Conservation (phyloP, 305 asterid species). For the Fraxinus latifolia region DNA sequence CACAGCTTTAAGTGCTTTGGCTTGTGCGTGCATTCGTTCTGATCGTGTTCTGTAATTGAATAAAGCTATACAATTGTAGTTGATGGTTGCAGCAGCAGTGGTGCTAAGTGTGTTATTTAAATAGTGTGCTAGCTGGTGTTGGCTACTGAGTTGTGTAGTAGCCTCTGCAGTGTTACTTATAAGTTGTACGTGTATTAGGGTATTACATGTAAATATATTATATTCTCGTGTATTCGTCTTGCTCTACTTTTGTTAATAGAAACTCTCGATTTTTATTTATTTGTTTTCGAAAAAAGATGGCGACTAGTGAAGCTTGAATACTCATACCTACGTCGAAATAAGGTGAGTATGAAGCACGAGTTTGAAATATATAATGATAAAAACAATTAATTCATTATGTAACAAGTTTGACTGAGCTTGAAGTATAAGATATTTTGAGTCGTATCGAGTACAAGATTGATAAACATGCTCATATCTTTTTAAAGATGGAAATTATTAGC, state of each 20-base stretch:
- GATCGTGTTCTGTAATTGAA: neutral
- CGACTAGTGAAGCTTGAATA: neutral
- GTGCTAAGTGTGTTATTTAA: neutral
- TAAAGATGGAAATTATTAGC: too few relatives aligned
- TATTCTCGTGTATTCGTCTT: neutral
- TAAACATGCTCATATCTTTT: too few relatives aligned
- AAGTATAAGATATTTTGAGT: too few relatives aligned
- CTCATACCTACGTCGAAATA: neutral
- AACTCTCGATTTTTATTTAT: neutral
- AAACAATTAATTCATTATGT: too few relatives aligned
- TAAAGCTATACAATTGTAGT: neutral
- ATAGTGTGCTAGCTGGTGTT: neutral
- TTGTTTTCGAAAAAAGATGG: too few relatives aligned
- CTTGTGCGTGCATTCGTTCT: neutral
- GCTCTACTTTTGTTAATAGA: neutral
- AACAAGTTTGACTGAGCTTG: too few relatives aligned
- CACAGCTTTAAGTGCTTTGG: neutral
- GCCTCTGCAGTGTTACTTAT: neutral
- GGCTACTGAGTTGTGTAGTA: neutral
- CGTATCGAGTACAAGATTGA: too few relatives aligned
- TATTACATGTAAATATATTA: neutral
- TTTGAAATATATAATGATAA: neutral
- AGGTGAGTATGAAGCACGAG: neutral
- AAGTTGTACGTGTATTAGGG: neutral
- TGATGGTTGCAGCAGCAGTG: neutral